Evolutionary conservation across 345 rosid genomes (phyloP), one percentile per base, ranked within the genome.

Genomic region (Hibiscus syriacus): DNA sequence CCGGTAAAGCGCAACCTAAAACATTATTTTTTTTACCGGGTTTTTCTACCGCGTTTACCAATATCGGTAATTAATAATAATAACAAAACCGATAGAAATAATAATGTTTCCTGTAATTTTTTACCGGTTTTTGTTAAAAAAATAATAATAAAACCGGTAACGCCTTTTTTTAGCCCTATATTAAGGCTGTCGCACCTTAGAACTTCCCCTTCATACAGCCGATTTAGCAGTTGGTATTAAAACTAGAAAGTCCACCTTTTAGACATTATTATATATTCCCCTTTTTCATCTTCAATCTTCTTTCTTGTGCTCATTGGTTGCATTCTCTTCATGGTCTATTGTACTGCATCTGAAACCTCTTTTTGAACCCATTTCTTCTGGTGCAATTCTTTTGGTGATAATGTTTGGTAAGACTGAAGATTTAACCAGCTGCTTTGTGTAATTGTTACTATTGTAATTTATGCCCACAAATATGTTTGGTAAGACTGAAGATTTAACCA

Each of bases 381-480:
- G 10, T 52, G 46, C 29, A 26, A 17, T 49, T 57, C 32, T 49
- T 23, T 50, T 59, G 27, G 36, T 66, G 41, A 48, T 55, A 48
- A 13, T 72, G 61, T 50, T 11, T 54, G 23, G 50, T 41, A n/a
- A 66, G 53, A 25, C 38, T 38, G 30, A 23, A 55, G 34, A 68
- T 56, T 36, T 25, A 25, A 19, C 30, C 53, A 54, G 39, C 20
- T 73, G 22, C 23, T 16, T 38, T 58, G 5, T 56, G 27, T 9
- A 25, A 25, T 41, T 27, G 53, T 64, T 23, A 41, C 26, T n/a
- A n/a, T n/a, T n/a, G n/a, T n/a, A n/a, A n/a, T n/a, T n/a, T n/a
- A n/a, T n/a, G n/a, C n/a, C n/a, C n/a, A n/a, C n/a, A n/a, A n/a
- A n/a, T n/a, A 16, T 72, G 59, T 48, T 9, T 53, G 20, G 45